phyloP scores from a whole-genome alignment of 345 rosid species.

The Microthlaspi erraticum region DNA sequence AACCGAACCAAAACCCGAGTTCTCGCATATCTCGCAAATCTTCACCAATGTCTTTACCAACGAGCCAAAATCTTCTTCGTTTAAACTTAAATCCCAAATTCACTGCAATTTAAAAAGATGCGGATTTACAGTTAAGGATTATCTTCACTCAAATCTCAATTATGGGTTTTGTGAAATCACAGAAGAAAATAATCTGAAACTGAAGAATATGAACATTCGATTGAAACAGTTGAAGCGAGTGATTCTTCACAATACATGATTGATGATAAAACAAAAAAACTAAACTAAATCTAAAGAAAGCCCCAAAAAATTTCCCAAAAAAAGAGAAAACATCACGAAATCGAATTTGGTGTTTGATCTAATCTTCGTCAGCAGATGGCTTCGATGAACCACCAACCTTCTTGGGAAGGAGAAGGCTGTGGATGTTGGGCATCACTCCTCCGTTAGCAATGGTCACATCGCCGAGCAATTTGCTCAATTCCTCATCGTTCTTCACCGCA shows the following conservation, averaged over 20 bases:
- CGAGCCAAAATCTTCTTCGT: too few relatives aligned
- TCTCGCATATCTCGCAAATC: too few relatives aligned
- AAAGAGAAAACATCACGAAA: neutral
- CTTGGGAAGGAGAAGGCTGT: constrained; percentile 83
- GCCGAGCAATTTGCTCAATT: constrained; percentile 84
- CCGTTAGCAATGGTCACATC: constrained; percentile 92
- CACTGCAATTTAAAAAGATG: too few relatives aligned
- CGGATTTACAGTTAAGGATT: too few relatives aligned
- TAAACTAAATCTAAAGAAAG: neutral
- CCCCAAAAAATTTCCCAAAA: too few relatives aligned
- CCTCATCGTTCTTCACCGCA: constrained; percentile 89
- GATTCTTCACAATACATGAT: constrained; percentile 1
- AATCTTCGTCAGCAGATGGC: constrained; percentile 64
- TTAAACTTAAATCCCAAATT: too few relatives aligned
- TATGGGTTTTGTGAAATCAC: too few relatives aligned
- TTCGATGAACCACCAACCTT: constrained; percentile 64
- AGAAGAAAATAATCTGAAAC: neutral
- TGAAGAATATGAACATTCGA: constrained; percentile 26
- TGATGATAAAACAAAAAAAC: constrained; percentile 15
- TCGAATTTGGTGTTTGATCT: neutral
- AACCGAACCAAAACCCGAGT: too few relatives aligned
- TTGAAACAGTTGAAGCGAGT: neutral
- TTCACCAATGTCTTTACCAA: too few relatives aligned
- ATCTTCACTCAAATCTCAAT: too few relatives aligned
- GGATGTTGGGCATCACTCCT: constrained; percentile 96